Evolutionary conservation across 2,329 filamentous ascomycete species (phyloP), one percentile per base, ranked within the genome.

Genomic region (Phialemoniopsis sp.): DNA sequence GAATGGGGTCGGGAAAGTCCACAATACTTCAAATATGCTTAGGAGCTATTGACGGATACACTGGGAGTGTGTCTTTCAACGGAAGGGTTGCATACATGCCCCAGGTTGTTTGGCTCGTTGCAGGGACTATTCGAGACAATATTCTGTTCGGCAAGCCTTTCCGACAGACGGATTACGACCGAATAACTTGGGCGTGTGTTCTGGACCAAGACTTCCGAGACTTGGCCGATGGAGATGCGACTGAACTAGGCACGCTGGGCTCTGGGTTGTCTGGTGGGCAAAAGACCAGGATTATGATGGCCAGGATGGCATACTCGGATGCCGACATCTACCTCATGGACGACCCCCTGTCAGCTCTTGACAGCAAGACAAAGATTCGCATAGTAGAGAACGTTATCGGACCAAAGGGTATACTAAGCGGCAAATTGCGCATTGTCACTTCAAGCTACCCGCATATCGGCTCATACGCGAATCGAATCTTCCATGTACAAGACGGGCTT

Each of bases 31-130:
- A n/a, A n/a, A n/a, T n/a, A n/a, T n/a, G n/a, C n/a, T n/a, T n/a
- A n/a, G n/a, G n/a, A n/a, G n/a, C n/a, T n/a, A n/a, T n/a, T n/a
- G n/a, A n/a, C n/a, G n/a, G n/a, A n/a, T n/a, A n/a, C n/a, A n/a
- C n/a, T n/a, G n/a, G n/a, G n/a, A n/a, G n/a, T n/a, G n/a, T n/a
- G n/a, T n/a, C n/a, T n/a, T n/a, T n/a, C n/a, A n/a, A n/a, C n/a
- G 36, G 29, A 9, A 29, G 29, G 6, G 28, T 76, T 32, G 80
- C 80, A 2, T 84, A 84, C 51, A 80, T 82, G 38, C 77, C 80
- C 4, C 80, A 85, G 54, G 68, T 72, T 46, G 60, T 80, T 13
- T 84, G 80, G 80, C 75, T 85, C 14, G 82, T 84, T 78, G 84
- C 83, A 50, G 80, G 80, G 7, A 80, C 74, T 37, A 76, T 85